A percentile compares a stretch with the other conserved stretches of the same genome.
Conservation (phyloP, 2,329 filamentous ascomycete species). For the Aurifilum marmelostoma region DNA sequence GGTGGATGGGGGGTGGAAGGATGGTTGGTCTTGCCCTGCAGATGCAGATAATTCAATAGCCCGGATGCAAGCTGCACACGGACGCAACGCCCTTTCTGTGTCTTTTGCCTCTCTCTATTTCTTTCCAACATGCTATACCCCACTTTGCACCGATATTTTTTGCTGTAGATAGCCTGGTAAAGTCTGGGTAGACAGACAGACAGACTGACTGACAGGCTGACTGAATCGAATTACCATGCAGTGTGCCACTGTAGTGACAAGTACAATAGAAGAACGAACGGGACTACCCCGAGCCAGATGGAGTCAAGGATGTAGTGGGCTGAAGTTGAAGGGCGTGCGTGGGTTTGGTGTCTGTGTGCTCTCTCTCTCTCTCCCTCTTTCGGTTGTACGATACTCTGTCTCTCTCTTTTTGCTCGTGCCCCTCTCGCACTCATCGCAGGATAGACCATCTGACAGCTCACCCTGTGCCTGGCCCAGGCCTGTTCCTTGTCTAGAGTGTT, state of each 20-base stretch:
- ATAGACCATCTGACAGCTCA: neutral
- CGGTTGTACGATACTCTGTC: neutral
- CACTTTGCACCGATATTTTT: neutral
- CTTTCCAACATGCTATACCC: neutral
- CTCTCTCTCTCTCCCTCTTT: no score
- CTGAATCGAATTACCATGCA: neutral
- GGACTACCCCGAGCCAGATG: neutral
- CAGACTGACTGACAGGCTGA: neutral
- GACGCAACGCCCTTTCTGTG: neutral
- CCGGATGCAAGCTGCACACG: constrained; percentile 14
- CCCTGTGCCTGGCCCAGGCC: neutral
- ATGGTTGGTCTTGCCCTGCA: neutral
- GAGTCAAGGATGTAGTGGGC: constrained; percentile 1
- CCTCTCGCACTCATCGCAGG: neutral
- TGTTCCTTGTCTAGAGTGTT: neutral
- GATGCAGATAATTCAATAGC: constrained; percentile 9
- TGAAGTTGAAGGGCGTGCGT: constrained; percentile 2
- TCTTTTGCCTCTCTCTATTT: neutral
- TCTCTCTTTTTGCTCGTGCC: neutral
- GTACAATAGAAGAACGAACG: no score
- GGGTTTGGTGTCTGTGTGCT: constrained; percentile 1
- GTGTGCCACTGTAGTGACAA: neutral
- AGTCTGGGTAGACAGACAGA: neutral
- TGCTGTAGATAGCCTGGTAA: neutral
- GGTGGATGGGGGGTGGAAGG: neutral